phyloP scores from a whole-genome alignment of 352 stramenopile species.

The Plasmopara viticola region DNA sequence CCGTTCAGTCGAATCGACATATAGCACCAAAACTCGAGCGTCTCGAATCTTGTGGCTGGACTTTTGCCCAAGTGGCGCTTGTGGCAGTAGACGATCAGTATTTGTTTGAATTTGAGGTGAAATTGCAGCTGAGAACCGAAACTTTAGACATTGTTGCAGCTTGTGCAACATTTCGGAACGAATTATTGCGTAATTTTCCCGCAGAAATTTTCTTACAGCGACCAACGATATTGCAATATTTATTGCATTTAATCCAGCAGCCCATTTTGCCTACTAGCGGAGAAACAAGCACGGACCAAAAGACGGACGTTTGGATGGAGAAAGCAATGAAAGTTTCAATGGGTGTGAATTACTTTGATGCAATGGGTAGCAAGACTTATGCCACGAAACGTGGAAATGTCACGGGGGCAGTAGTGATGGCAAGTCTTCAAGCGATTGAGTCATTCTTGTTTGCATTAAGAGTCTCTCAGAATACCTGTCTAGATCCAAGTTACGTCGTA shows the following conservation, averaged over 20 bases:
- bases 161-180: slow-evolving; percentile 42
- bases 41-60: slow-evolving; percentile 45
- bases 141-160: slow-evolving; percentile 43
- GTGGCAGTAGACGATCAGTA: slow-evolving; percentile 55
- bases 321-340: slow-evolving; percentile 26
- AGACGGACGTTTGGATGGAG: slow-evolving; percentile 5
- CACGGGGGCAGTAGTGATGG: slow-evolving; percentile 44
- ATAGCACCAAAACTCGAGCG: slow-evolving; percentile 11
- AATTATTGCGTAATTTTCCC: slow-evolving; percentile 62
- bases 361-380: slow-evolving; percentile 36
- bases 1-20: slow-evolving; percentile 2
- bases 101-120: slow-evolving; percentile 79
- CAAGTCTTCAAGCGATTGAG: slow-evolving; percentile 57
- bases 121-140: slow-evolving; percentile 42
- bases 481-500: slow-evolving; percentile 45
- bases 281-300: background rate
- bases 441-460: slow-evolving; percentile 43
- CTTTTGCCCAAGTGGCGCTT: slow-evolving; percentile 46
- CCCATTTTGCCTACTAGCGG: slow-evolving; percentile 36
- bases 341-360: slow-evolving; percentile 75
- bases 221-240: slow-evolving; percentile 44
- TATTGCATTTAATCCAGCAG: slow-evolving; percentile 60
- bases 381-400: slow-evolving; percentile 43
- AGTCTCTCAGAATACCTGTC: slow-evolving; percentile 18
- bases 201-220: slow-evolving; percentile 63